phyloP scores from a whole-genome alignment of 129 eudicot genomes.

The Artemisia annua region DNA sequence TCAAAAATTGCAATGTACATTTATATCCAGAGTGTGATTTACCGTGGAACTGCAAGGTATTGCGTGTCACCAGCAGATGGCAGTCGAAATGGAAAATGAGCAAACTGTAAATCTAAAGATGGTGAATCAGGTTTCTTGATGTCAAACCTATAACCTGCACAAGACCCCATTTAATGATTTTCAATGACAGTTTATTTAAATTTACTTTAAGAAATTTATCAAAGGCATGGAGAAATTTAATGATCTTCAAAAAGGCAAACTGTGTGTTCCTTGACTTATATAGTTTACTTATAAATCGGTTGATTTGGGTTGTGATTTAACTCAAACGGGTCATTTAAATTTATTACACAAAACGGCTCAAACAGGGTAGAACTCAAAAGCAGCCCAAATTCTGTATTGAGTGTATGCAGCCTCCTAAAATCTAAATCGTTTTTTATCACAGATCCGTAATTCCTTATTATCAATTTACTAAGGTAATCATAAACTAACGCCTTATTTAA shows the following conservation, averaged over 20 bases:
- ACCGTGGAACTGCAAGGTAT: slow-evolving; percentile 14
- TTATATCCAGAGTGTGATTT: background rate
- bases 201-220: background rate
- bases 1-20: background rate
- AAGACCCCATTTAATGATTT: background rate
- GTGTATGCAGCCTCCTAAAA: too few species aligned
- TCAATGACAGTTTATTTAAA: too few species aligned
- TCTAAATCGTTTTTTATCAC: too few species aligned
- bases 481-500: too few species aligned
- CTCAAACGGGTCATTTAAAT: background rate
- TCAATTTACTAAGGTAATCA: too few species aligned
- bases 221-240: background rate
- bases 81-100: slow-evolving; percentile 72
- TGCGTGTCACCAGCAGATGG: slow-evolving; percentile 49
- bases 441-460: too few species aligned
- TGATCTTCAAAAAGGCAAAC: background rate
- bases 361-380: too few species aligned
- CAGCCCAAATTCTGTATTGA: too few species aligned
- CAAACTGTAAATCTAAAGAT: slow-evolving; percentile 55
- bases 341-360: too few species aligned
- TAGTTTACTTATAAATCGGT: background rate
- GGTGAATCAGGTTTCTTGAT: slow-evolving; percentile 67
- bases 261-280: background rate
- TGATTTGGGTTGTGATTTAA: background rate
- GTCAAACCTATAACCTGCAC: slow-evolving; percentile 78